A percentile compares a stretch with the other conserved stretches of the same genome.
Conservation (phyloP, 805 yeast genomes). For the Spathaspora arborariae region DNA sequence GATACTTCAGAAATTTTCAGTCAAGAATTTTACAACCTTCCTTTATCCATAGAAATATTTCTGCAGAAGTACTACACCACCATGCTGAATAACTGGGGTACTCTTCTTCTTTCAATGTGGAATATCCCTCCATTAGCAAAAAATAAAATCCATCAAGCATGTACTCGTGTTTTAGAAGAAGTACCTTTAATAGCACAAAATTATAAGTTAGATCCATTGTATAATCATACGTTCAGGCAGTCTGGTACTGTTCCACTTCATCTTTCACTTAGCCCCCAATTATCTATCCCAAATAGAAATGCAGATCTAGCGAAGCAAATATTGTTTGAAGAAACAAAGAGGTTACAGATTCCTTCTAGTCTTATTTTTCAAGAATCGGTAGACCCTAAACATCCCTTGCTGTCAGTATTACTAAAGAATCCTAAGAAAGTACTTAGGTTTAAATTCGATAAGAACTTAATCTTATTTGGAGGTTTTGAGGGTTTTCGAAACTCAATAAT, state of each 20-base stretch:
- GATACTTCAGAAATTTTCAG: background rate
- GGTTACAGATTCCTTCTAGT: background rate
- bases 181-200: constrained; percentile 2
- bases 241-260: constrained; percentile 4
- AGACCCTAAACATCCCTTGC: background rate
- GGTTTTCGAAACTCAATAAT: background rate
- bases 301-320: background rate
- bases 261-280: background rate
- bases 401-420: background rate
- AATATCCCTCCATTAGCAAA: background rate
- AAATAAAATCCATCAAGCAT: constrained; percentile 1
- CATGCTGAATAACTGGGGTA: background rate
- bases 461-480: background rate
- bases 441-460: background rate
- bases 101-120: constrained; percentile 1
- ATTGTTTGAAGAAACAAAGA: background rate
- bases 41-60: constrained; percentile 4
- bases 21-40: background rate
- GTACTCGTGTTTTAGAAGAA: background rate
- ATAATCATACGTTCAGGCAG: background rate
- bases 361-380: background rate
- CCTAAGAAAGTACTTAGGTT: background rate
- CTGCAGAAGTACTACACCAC: constrained; percentile 4
- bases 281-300: background rate
- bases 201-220: constrained; percentile 1